A percentile compares a stretch with the other conserved stretches of the same genome.
Conservation (phyloP, 345 rosid genomes). For the Reutealis trisperma region DNA sequence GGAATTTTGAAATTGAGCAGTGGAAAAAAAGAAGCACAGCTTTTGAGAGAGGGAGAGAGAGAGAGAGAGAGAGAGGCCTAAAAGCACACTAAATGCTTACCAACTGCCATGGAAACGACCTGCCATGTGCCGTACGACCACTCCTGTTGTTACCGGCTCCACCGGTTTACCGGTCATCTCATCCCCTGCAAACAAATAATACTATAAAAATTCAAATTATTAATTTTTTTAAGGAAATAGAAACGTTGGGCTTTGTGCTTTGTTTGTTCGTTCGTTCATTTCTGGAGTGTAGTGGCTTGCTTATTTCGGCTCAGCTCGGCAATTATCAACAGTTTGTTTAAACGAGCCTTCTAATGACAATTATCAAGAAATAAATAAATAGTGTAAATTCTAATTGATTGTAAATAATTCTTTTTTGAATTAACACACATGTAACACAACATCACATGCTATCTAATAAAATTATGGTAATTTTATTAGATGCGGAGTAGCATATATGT, state of each 20-base stretch:
- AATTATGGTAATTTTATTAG: no score
- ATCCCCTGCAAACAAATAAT: neutral
- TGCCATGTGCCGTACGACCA: conserved; percentile 52
- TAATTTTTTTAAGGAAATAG: neutral
- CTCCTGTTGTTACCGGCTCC: conserved; percentile 25
- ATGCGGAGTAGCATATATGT: no score
- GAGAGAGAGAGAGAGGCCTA: neutral
- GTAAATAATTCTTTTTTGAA: no score
- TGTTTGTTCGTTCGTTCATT: neutral
- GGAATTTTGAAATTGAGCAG: conserved; percentile 3
- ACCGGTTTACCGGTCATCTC: conserved; percentile 19
- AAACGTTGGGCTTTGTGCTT: conserved; percentile 2
- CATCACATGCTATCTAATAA: no score
- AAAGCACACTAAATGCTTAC: conserved; percentile 61
- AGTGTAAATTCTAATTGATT: no score
- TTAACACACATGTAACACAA: no score
- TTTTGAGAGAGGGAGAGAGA: conserved; percentile 29
- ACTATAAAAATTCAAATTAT: no score
- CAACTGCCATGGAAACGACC: conserved; percentile 66
- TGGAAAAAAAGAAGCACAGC: conserved; percentile 31
- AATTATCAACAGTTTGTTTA: no score
- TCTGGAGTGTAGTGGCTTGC: neutral
- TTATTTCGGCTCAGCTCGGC: no score
- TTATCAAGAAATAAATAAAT: no score
- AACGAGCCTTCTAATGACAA: no score